These are phyloP conservation scores for Pestalotiopsis fici DNA, from an alignment of 2,329 filamentous ascomycete genomes.

Conservation along the genomic window DNA sequence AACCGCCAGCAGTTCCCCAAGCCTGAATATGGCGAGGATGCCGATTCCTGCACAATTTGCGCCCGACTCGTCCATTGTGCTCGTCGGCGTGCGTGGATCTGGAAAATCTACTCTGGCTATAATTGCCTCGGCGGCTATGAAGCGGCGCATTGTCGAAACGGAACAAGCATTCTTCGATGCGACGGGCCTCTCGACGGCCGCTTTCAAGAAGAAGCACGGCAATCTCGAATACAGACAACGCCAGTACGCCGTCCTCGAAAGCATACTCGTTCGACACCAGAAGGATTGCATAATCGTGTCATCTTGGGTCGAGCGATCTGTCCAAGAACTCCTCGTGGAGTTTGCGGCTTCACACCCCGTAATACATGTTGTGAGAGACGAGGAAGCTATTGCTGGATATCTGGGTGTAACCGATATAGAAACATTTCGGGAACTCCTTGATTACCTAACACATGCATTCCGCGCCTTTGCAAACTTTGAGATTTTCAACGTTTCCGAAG, in stretches of 20 bases:
- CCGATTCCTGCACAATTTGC: conserved; percentile 39
- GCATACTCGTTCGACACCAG: conserved; percentile 58
- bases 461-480: conserved; percentile 72
- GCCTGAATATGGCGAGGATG: conserved; percentile 21
- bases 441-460: conserved; percentile 59
- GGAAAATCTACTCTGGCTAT: conserved; percentile 77
- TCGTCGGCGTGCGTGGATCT: conserved; percentile 72
- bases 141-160: conserved; percentile 67
- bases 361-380: conserved; percentile 68
- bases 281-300: conserved; percentile 70
- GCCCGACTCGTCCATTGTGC: conserved; percentile 68
- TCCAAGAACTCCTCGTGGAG: conserved; percentile 60
- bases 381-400: conserved; percentile 64
- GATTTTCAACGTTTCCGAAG: conserved; percentile 74
- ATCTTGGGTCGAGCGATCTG: conserved; percentile 67
- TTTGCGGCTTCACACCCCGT: conserved; percentile 69
- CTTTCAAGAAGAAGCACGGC: conserved; percentile 65
- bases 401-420: conserved; percentile 56
- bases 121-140: conserved; percentile 72
- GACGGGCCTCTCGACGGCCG: conserved; percentile 61
- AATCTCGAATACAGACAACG: conserved; percentile 61
- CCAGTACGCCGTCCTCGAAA: conserved; percentile 63
- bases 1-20: conserved; percentile 19
- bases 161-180: conserved; percentile 68
- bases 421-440: conserved; percentile 59